Base-by-base conservation (phyloP, 495 filamentous ascomycete species). In the Aspergillus affinis region DNA sequence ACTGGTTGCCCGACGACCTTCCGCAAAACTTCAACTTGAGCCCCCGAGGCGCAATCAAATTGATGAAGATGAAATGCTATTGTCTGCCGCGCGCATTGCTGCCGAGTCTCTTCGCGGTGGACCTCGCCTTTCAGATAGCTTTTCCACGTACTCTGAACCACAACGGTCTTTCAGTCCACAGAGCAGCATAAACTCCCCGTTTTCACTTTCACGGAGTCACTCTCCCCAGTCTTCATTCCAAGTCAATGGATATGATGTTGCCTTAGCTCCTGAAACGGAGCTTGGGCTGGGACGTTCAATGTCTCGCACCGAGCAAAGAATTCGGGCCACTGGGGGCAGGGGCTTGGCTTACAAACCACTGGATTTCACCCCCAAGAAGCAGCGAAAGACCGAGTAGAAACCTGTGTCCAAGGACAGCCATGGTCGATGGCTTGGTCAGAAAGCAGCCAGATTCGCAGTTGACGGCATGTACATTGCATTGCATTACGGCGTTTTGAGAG, bases 61-160 rank as follows among this genome's bases (percentile, higher is more conserved):
- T 46, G 76, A 80, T 27, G 71, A 78, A 58, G 77, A 80, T 48
- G 77, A 80, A 55, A 60, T 80, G 7, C 66, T 77, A 12, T 65
- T 80, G 4, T 74, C 71, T 21, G 70, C 74, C 7, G 77, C 77
- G 12, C 76, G 77, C 4, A 80, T 80, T 18, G 71, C 72, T 23
- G 76, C 76, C 17, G 75, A 80, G 62, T 68, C 73, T 13, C 51
- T 80, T 8, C 64, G 72, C 30, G 74, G 61, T 17, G 77, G 77
- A 3, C 75, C 74, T 9, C 69, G 62, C 12, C 66, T 78, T 32
- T 61, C 72, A 7, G 73, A 75, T 29, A 57, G 48, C 8, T 66
- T 45, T 45, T 61, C 66, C n/a, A 32, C 60, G n/a, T 54, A 65
- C 12, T 63, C 59, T 45, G 65, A 69, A 27, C 59, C 60, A 5